Base-by-base conservation (phyloP, 2,329 filamentous ascomycete species). In the Alternaria rosae region DNA sequence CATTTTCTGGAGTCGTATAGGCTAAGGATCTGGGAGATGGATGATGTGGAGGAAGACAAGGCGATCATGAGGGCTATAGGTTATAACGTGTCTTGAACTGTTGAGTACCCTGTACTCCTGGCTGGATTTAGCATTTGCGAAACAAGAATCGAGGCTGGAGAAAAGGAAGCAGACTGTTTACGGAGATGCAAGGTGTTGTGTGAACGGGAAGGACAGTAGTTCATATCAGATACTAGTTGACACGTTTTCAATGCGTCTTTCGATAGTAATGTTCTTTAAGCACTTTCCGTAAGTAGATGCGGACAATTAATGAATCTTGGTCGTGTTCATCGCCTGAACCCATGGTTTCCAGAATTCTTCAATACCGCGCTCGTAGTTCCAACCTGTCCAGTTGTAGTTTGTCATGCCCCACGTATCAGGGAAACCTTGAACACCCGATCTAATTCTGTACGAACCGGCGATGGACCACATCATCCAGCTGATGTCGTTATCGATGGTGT, bases 281-380 rank as follows among this genome's bases (percentile, higher is more conserved):
- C 30, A 15, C 13, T 10, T 51, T n/a, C 15, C 9, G 13, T 23
- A 10, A 45, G 43, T 15, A 51, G 17, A 51, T 35, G 35, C 20
- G n/a, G 13, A 35, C 2, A 21, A 51, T 20, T 51, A 51, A 7
- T 35, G 30, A 8, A 74, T 42, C 50, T 62, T 65, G 6, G 70
- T 74, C 30, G 60, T 57, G 44, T 72, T 72, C 82, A 84, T 84
- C 10, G 66, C 75, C 67, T 72, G 65, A 3, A 84, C 78, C 83
- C 84, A 85, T 3, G 84, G 84, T 77, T 83, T 84, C 83, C 83
- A 85, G 67, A 81, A 83, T 53, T 79, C 70, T 64, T 85, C 81
- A 28, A 85, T 76, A 2, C 81, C 83, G 42, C 76, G 78, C 2
- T 79, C 76, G 48, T 80, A 82, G 28, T 79, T 80, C 84, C 84